Conservation (phyloP, 1,284 basidiomycete genomes). For the Ganoderma multipileum region DNA sequence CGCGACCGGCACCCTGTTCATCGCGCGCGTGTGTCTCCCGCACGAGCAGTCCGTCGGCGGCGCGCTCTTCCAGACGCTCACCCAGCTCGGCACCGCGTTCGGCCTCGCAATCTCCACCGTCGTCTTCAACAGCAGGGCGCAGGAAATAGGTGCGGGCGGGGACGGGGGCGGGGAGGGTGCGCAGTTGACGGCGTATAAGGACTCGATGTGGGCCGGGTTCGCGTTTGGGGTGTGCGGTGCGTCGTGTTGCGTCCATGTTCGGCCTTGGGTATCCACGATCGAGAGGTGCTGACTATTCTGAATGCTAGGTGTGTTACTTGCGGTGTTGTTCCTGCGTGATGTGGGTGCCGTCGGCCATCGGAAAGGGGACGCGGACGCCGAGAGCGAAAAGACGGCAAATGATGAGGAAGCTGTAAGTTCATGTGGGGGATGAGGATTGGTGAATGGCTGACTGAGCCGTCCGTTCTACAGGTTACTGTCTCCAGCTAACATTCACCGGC, state of each 20-base stretch:
- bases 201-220: conserved; percentile 70
- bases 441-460: neutral
- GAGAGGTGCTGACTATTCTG: too few species aligned
- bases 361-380: conserved; percentile 18
- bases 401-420: neutral
- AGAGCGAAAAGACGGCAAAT: conserved; percentile 8
- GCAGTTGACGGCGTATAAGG: conserved; percentile 59
- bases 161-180: conserved; percentile 32
- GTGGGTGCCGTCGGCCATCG: conserved; percentile 65
- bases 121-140: conserved; percentile 53
- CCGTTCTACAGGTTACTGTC: neutral
- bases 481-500: neutral
- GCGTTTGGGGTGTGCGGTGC: conserved; percentile 55
- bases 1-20: conserved; percentile 76
- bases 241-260: conserved; percentile 17
- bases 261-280: too few species aligned
- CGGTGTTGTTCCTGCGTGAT: conserved; percentile 58
- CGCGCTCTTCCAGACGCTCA: conserved; percentile 80
- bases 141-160: conserved; percentile 13
- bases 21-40: conserved; percentile 71
- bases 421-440: neutral
- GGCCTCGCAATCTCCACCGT: conserved; percentile 81
- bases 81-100: conserved; percentile 79
- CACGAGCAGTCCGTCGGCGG: conserved; percentile 84
- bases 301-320: conserved; percentile 54